A percentile compares a stretch with the other conserved stretches of the same genome.
Evolutionary conservation across 2,329 filamentous ascomycete species (phyloP).

Genomic region (Trichoderma gracile): DNA sequence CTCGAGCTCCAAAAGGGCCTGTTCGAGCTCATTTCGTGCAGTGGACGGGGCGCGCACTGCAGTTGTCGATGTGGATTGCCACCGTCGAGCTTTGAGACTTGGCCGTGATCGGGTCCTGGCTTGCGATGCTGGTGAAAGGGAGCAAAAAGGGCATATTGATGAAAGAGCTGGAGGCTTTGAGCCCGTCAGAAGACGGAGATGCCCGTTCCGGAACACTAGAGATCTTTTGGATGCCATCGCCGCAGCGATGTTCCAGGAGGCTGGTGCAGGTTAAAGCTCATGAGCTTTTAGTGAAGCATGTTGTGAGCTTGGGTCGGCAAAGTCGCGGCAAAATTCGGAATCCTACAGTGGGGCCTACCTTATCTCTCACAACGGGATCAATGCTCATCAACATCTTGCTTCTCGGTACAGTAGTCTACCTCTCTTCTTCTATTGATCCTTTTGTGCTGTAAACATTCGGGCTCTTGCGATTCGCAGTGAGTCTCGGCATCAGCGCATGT

Average conservation of each 20-base stretch:
- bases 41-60: conserved; percentile 34
- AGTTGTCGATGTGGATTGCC: conserved; percentile 33
- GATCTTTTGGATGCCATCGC: conserved; percentile 38
- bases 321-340: conserved; percentile 28
- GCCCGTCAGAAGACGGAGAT: conserved; percentile 33
- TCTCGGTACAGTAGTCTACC: too few species aligned
- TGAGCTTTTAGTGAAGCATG: conserved; percentile 10
- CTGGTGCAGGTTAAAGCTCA: background rate
- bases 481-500: too few species aligned
- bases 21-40: conserved; percentile 57
- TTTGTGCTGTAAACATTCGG: background rate
- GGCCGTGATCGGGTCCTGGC: conserved; percentile 29
- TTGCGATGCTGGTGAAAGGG: conserved; percentile 30
- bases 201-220: conserved; percentile 35
- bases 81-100: conserved; percentile 33
- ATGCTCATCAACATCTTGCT: too few species aligned
- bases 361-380: background rate
- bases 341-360: conserved; percentile 1
- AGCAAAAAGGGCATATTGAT: conserved; percentile 40
- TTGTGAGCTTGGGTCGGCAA: conserved; percentile 25
- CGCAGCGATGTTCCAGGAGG: conserved; percentile 13
- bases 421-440: too few species aligned
- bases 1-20: conserved; percentile 61
- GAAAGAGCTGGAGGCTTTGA: conserved; percentile 24
- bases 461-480: background rate